Percentiles rank a stretch among this genome's conserved stretches.
Conservation (phyloP, 495 filamentous ascomycete genomes). For the Beverwykella pulmonaria region DNA sequence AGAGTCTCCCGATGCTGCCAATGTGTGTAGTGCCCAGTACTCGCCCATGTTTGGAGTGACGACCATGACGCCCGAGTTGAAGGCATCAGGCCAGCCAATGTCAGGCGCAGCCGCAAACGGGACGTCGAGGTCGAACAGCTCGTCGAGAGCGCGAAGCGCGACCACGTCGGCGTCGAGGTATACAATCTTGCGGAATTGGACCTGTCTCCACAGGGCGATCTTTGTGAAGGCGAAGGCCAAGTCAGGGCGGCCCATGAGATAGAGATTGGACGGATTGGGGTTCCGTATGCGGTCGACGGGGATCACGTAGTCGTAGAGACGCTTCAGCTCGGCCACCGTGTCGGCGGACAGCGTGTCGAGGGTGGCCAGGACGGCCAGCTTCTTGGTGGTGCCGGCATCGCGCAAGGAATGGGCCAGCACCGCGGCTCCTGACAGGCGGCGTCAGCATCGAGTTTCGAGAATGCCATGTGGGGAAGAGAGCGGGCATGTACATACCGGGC, state of each 20-base stretch:
- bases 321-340: conserved; percentile 78
- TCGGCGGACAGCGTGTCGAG: conserved; percentile 70
- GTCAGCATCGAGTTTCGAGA: conserved; percentile 14
- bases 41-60: conserved; percentile 83
- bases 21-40: conserved; percentile 78
- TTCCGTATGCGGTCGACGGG: conserved; percentile 79
- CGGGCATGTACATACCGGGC: conserved; percentile 61
- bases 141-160: conserved; percentile 82
- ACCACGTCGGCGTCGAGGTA: conserved; percentile 94
- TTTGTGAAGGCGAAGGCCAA: conserved; percentile 93
- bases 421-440: conserved; percentile 67
- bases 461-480: background rate
- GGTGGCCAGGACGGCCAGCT: conserved; percentile 81
- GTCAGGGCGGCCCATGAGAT: conserved; percentile 88
- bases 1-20: conserved; percentile 83
- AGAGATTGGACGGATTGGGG: conserved; percentile 75
- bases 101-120: conserved; percentile 91
- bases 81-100: conserved; percentile 96
- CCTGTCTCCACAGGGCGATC: conserved; percentile 90
- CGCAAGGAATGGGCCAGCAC: conserved; percentile 93
- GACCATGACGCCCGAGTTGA: conserved; percentile 96
- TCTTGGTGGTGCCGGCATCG: conserved; percentile 86
- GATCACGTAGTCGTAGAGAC: conserved; percentile 85
- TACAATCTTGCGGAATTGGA: conserved; percentile 84
- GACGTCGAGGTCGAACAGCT: conserved; percentile 77